Conservation (phyloP, 73 alveolate genomes). For the Blepharisma japonicum region DNA sequence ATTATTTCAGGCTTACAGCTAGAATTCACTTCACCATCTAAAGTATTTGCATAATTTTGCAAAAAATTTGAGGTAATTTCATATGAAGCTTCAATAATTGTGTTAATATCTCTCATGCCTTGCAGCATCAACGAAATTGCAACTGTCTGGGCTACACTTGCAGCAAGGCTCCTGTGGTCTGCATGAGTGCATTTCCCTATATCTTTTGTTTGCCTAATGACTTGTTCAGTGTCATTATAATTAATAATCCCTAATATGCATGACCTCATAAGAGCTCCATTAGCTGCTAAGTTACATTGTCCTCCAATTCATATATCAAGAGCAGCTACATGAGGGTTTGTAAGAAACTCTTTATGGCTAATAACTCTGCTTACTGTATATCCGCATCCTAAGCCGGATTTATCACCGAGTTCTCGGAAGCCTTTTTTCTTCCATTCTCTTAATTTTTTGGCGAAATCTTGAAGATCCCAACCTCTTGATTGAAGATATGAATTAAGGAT, state of each 20-base stretch:
- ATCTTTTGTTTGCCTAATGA: slow-evolving; percentile 30
- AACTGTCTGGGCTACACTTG: slow-evolving; percentile 39
- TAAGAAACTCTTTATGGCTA: slow-evolving; percentile 23
- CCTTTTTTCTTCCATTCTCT: slow-evolving; percentile 33
- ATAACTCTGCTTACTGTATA: slow-evolving; percentile 35
- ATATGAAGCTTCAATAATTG: not conserved
- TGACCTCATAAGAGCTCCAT: slow-evolving; percentile 49
- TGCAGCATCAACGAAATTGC: slow-evolving; percentile 7
- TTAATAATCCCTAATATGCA: slow-evolving; percentile 31
- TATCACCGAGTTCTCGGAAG: slow-evolving; percentile 47
- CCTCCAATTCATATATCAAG: slow-evolving; percentile 31
- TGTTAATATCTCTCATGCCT: slow-evolving; percentile 2
- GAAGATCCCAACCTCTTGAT: not conserved
- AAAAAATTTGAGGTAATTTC: not conserved
- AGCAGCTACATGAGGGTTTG: slow-evolving; percentile 39
- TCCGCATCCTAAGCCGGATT: slow-evolving; percentile 43
- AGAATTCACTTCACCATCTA: not conserved
- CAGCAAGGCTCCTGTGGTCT: slow-evolving; percentile 42
- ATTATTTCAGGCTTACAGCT: slow-evolving; percentile 23
- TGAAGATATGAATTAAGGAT: not conserved
- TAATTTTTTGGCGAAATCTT: not conserved
- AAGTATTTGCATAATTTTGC: slow-evolving; percentile 15
- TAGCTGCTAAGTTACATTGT: slow-evolving; percentile 39
- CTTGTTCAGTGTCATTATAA: slow-evolving; percentile 34
- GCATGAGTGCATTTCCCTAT: slow-evolving; percentile 42